Percentiles rank a stretch among this genome's conserved stretches.
Conservation (phyloP, 2,329 filamentous ascomycete species). For the Mariannaea elegans region DNA sequence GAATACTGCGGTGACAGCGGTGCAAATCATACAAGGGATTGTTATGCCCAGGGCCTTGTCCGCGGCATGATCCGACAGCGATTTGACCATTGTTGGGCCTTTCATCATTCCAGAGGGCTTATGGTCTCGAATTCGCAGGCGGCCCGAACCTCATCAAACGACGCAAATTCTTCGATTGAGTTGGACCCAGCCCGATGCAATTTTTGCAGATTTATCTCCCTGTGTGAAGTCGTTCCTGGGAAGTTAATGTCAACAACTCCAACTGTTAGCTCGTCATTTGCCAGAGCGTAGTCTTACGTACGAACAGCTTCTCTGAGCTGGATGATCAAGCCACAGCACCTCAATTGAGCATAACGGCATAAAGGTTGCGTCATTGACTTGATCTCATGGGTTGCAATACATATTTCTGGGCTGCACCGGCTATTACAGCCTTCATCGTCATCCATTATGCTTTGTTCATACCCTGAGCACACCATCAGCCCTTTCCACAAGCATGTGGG, state of each 20-base stretch:
- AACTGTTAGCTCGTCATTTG: slow-evolving; percentile 10
- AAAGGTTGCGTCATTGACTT: not conserved
- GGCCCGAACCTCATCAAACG: slow-evolving; percentile 14
- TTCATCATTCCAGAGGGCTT: slow-evolving; percentile 5
- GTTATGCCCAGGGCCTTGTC: slow-evolving; percentile 18
- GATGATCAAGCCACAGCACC: not conserved
- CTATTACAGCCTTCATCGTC: not conserved
- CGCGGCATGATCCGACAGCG: slow-evolving; percentile 25
- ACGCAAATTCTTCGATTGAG: slow-evolving; percentile 10
- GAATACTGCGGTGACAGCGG: slow-evolving; percentile 30
- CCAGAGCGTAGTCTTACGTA: slow-evolving; percentile 22
- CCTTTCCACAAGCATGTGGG: slow-evolving; percentile 13
- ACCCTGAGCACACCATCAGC: slow-evolving; percentile 23
- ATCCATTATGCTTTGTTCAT: slow-evolving; percentile 21
- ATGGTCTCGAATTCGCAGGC: not conserved
- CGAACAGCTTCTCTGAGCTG: not conserved
- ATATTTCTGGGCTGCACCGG: not conserved
- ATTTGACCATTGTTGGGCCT: slow-evolving; percentile 16
- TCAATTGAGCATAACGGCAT: not conserved
- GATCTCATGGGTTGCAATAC: not conserved
- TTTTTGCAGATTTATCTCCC: slow-evolving; percentile 23
- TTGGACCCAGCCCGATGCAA: not conserved
- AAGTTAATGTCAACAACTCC: not conserved
- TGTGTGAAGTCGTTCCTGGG: not conserved
- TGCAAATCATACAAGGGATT: slow-evolving; percentile 16